Evolutionary conservation across 495 filamentous ascomycete species (phyloP).

Genomic region (Trichoderma asperelloides): DNA sequence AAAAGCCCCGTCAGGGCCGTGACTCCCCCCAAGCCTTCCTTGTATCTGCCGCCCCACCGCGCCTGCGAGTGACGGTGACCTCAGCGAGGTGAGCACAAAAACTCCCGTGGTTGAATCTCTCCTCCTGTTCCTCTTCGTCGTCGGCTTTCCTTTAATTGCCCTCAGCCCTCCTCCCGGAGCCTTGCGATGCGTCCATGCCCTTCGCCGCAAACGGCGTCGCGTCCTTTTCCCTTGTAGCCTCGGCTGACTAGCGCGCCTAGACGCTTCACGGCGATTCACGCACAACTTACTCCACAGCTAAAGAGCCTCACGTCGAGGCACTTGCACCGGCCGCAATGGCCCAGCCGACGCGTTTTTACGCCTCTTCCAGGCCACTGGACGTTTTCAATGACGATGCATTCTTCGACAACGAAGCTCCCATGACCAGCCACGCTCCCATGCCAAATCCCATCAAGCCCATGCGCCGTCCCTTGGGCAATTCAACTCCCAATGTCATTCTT

Average conservation of each 20-base stretch:
- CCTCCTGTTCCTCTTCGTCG: neutral
- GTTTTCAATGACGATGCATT: conserved; percentile 54
- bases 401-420: conserved; percentile 34
- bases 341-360: conserved; percentile 50
- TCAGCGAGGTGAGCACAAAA: conserved; percentile 8
- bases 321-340: conserved; percentile 25
- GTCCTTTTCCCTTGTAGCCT: neutral
- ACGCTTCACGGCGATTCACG: neutral
- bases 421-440: conserved; percentile 45
- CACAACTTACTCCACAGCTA: neutral
- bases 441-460: conserved; percentile 36
- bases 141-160: neutral
- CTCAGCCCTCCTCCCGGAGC: neutral
- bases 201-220: neutral
- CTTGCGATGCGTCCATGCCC: neutral
- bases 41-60: conserved; percentile 4
- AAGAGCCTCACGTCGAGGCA: neutral
- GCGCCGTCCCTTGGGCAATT: conserved; percentile 42
- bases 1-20: conserved; percentile 1
- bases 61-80: conserved; percentile 7
- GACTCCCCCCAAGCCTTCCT: neutral
- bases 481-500: conserved; percentile 42
- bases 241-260: conserved; percentile 6
- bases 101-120: neutral
- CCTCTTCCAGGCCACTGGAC: conserved; percentile 46